These are phyloP conservation scores for Aspergillus pseudotamarii DNA, from an alignment of 2,329 filamentous ascomycete species.

Conservation along the genomic window DNA sequence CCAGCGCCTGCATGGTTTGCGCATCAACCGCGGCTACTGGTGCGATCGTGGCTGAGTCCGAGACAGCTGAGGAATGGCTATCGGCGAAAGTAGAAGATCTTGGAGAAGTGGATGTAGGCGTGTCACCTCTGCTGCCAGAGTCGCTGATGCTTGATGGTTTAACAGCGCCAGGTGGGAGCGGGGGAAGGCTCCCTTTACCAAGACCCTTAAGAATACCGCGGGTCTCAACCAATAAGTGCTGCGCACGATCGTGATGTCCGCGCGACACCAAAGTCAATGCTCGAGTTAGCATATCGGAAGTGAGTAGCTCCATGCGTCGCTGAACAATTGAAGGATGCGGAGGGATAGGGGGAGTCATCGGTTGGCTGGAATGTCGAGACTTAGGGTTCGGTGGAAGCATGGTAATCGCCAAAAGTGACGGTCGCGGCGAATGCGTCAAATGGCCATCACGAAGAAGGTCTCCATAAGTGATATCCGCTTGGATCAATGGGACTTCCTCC, in stretches of 20 bases:
- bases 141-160: constrained; percentile 51
- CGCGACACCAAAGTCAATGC: constrained; percentile 88
- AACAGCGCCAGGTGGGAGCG: constrained; percentile 64
- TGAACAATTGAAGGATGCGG: constrained; percentile 95
- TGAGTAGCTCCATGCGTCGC: constrained; percentile 93
- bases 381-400: constrained; percentile 74
- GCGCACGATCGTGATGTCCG: constrained; percentile 89
- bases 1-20: constrained; percentile 79
- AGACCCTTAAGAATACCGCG: constrained; percentile 93
- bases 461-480: constrained; percentile 90
- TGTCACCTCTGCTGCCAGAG: constrained; percentile 41
- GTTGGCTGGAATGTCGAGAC: constrained; percentile 59
- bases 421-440: constrained; percentile 80
- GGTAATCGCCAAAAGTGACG: constrained; percentile 90
- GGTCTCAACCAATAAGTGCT: constrained; percentile 90
- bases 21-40: constrained; percentile 77
- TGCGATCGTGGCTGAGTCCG: constrained; percentile 50
- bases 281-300: constrained; percentile 95
- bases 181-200: constrained; percentile 90
- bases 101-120: constrained; percentile 42
- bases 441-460: constrained; percentile 90
- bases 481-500: constrained; percentile 91
- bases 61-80: constrained; percentile 35
- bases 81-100: constrained; percentile 39
- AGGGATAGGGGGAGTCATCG: constrained; percentile 77